Evolutionary conservation across 768 basidiomycete species (phyloP), one percentile per base, ranked within the genome.

Genomic region (Amyloporia xantha): DNA sequence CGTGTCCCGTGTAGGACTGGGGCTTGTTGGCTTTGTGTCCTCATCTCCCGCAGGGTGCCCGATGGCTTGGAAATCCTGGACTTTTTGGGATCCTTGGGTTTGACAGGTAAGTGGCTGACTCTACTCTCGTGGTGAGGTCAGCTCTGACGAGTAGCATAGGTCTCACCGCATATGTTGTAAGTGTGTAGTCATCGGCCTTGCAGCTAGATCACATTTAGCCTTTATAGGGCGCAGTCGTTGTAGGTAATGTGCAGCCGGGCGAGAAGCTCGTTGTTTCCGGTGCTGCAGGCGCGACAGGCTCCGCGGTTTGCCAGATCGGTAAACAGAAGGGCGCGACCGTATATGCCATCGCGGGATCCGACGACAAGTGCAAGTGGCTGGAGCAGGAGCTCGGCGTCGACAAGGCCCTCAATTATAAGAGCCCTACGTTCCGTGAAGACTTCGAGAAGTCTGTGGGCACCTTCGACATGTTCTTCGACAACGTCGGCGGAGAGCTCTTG

Each of bases 251-350:
- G 58, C 87, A 94, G 63, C 65, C 82, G 0, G 91, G 92, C 13
- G 92, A 97, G 53, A 88, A 78, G 0, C 77, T 95, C 42, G 75
- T 97, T 20, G 85, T 85, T 9, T 90, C 90, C 1, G 94, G 91
- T 19, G 94, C 94, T 1, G 94, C 95, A 9, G 94, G 93, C 9
- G 83, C 92, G 0, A 87, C 89, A 9, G 91, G 92, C n/a, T 77
- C 82, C 11, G 64, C 89, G 48, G 87, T 73, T 11, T 92, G 91
- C 65, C 91, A 93, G 56, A 73, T 93, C 17, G 91, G 85, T 37
- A 90, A 90, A 64, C 72, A 78, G 25, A 69, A 73, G 6, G 91
- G 86, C 48, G 88, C 87, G 41, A 85, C 77, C 48, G 93, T 97
- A 41, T 81, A 89, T 52, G 95, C 81, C 11, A 88, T 96, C 58